These are phyloP conservation scores for Suhomyces sp. DNA, from an alignment of 805 yeast species.

Conservation along the genomic window DNA sequence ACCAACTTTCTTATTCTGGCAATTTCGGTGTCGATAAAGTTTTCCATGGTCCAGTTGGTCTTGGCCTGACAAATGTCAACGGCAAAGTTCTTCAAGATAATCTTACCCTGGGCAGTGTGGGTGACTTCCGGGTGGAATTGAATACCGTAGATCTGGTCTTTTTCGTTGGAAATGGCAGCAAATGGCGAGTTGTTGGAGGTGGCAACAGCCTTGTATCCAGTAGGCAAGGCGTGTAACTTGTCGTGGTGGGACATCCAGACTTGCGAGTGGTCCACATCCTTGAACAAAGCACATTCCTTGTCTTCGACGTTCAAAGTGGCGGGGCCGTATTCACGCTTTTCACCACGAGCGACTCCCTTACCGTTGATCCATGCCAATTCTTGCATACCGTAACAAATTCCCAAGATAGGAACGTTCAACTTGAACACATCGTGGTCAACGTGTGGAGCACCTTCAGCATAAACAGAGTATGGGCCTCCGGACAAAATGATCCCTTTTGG, in stretches of 20 bases:
- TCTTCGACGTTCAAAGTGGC: constrained; percentile 82
- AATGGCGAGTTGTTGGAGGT: constrained; percentile 91
- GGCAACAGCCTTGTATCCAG: constrained; percentile 85
- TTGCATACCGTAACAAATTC: constrained; percentile 99
- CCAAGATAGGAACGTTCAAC: constrained; percentile 88
- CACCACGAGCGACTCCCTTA: constrained; percentile 91
- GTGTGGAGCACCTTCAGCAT: constrained; percentile 93
- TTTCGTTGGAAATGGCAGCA: constrained; percentile 83
- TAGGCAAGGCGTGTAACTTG: constrained; percentile 86
- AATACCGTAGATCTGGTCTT: constrained; percentile 80
- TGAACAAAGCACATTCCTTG: constrained; percentile 64
- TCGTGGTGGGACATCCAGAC: constrained; percentile 99
- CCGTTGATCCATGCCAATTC: constrained; percentile 98
- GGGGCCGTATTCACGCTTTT: constrained; percentile 97
- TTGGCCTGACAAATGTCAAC: constrained; percentile 81
- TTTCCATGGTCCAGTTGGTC: constrained; percentile 97
- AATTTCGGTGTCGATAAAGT: constrained; percentile 95
- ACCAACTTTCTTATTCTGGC: constrained; percentile 86
- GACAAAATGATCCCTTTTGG: constrained; percentile 96
- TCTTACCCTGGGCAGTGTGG: constrained; percentile 89
- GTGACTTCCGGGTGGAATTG: constrained; percentile 99
- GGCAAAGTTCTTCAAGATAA: constrained; percentile 86
- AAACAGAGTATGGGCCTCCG: constrained; percentile 98
- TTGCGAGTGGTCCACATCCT: constrained; percentile 87
- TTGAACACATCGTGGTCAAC: constrained; percentile 93